Conservation (phyloP, 306 rosid genomes). For the Vigna nakashimae region DNA sequence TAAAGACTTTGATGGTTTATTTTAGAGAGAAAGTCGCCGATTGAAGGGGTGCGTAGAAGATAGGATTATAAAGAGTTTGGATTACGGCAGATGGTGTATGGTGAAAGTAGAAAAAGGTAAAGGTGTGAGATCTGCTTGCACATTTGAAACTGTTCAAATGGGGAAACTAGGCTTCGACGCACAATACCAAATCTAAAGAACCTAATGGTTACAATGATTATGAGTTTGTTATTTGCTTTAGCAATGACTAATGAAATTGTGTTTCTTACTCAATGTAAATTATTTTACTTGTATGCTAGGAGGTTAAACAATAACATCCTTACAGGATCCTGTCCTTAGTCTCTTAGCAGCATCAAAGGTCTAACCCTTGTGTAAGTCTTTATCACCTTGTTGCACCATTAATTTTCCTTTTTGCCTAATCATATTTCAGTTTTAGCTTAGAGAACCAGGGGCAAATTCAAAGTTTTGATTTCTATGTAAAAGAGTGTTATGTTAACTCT, state of each 20-base stretch:
- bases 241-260: slow-evolving; percentile 19
- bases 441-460: background rate
- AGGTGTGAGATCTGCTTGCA: slow-evolving; percentile 35
- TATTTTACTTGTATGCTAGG: slow-evolving; percentile 64
- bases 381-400: slow-evolving; percentile 30
- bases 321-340: slow-evolving; percentile 79
- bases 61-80: slow-evolving; percentile 36
- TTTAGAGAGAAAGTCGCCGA: slow-evolving; percentile 10
- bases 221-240: slow-evolving; percentile 25
- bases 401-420: background rate
- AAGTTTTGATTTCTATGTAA: slow-evolving; percentile 29
- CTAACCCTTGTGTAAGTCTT: slow-evolving; percentile 89
- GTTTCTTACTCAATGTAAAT: slow-evolving; percentile 42
- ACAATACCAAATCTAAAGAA: slow-evolving; percentile 6
- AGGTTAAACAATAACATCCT: slow-evolving; percentile 94
- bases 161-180: slow-evolving; percentile 40
- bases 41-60: background rate
- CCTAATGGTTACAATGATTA: background rate
- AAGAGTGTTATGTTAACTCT: slow-evolving; percentile 3
- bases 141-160: slow-evolving; percentile 46
- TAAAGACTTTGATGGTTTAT: slow-evolving; percentile 10
- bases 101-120: slow-evolving; percentile 44
- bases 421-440: background rate
- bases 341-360: slow-evolving; percentile 78
- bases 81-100: slow-evolving; percentile 48